Conservation (phyloP, 345 rosid species). For the Brassica nigra region DNA sequence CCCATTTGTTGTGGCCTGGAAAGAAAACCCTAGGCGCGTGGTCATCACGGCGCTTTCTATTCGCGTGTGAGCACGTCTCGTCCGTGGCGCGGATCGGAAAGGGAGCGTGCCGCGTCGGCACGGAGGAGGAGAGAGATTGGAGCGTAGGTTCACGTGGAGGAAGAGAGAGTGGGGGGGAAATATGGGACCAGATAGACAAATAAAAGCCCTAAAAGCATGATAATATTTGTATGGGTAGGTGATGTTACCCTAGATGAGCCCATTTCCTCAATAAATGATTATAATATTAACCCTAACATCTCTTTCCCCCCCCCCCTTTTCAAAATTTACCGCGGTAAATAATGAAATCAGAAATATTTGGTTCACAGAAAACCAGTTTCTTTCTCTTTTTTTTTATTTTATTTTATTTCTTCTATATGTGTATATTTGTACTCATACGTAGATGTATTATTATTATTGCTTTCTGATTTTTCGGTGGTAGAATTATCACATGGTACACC, state of each 20-base stretch:
- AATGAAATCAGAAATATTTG: not conserved
- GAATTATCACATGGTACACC: conserved; percentile 40
- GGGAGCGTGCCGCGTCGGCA: conserved; percentile 31
- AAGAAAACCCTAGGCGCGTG: conserved; percentile 62
- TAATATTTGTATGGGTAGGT: conserved; percentile 45
- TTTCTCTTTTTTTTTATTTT: not conserved
- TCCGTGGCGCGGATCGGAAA: conserved; percentile 25
- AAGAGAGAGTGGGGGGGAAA: conserved; percentile 2
- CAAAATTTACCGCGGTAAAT: conserved; percentile 26
- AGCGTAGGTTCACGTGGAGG: not conserved
- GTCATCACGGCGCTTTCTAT: not conserved
- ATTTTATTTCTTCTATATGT: not conserved
- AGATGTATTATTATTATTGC: not conserved
- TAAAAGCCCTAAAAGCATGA: conserved; percentile 45
- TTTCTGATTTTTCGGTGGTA: conserved; percentile 28
- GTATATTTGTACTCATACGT: not conserved
- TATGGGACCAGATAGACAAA: conserved; percentile 24
- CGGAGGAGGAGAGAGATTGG: conserved; percentile 28
- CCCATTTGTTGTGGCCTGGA: conserved; percentile 44
- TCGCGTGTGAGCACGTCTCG: conserved; percentile 35
- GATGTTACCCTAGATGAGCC: conserved; percentile 45
- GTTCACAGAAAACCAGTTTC: conserved; percentile 15
- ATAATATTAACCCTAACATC: conserved; percentile 37
- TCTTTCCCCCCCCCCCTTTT: not conserved
- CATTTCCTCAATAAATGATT: conserved; percentile 31